Percentiles rank a stretch among this genome's conserved stretches.
These are phyloP conservation scores for Globisporangium spiculum DNA, from an alignment of 352 stramenopile genomes.

Conservation along the genomic window DNA sequence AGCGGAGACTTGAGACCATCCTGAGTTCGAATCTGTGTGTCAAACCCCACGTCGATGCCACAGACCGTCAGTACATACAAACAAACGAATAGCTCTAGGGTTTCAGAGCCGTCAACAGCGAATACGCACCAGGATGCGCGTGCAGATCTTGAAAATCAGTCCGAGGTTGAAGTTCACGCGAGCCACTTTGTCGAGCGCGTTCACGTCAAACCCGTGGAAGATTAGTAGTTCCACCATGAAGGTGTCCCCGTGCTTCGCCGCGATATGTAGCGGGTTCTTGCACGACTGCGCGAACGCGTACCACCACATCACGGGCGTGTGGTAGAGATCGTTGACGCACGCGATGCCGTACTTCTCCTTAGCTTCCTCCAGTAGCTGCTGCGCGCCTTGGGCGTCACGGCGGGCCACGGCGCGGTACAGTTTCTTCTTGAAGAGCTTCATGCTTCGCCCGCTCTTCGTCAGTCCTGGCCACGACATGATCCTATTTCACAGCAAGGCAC, in stretches of 20 bases:
- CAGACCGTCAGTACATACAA: not conserved
- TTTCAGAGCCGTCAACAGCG: not conserved
- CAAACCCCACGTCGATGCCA: not conserved
- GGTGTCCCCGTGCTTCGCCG: constrained; percentile 50
- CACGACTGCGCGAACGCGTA: constrained; percentile 59
- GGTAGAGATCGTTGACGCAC: constrained; percentile 40
- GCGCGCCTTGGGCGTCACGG: constrained; percentile 39
- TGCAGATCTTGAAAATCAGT: constrained; percentile 68
- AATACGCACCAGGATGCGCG: constrained; percentile 48
- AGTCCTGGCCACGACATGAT: constrained; percentile 32
- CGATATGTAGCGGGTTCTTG: constrained; percentile 79
- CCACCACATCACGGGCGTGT: constrained; percentile 52
- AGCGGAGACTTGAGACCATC: constrained; percentile 49
- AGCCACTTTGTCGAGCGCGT: constrained; percentile 72
- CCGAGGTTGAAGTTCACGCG: constrained; percentile 80
- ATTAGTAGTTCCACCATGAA: constrained; percentile 62
- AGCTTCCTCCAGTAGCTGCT: constrained; percentile 38
- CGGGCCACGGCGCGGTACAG: constrained; percentile 59
- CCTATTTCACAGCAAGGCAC: constrained; percentile 10
- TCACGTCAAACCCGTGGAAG: constrained; percentile 52
- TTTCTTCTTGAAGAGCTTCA: constrained; percentile 55
- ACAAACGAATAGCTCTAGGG: not conserved
- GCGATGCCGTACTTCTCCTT: constrained; percentile 33
- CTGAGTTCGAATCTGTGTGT: constrained; percentile 49
- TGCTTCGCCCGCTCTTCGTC: constrained; percentile 26